Percentiles rank a stretch among this genome's conserved stretches.
These are phyloP conservation scores for Solanum virginianum DNA, from an alignment of 257 asterid genomes.

Conservation along the genomic window DNA sequence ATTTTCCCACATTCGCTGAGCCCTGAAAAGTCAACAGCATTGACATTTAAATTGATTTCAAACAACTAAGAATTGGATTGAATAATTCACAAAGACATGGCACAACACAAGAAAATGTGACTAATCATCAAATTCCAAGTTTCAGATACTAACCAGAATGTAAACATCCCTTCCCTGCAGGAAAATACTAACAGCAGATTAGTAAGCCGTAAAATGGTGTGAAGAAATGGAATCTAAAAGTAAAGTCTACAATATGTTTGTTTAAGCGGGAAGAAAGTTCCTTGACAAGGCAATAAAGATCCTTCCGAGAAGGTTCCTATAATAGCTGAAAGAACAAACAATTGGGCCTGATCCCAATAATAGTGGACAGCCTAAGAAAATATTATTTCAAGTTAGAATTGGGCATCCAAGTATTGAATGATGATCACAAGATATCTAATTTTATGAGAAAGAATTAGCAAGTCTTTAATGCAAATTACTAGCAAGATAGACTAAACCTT, in stretches of 20 bases:
- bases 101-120: not conserved
- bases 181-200: slow-evolving; percentile 6
- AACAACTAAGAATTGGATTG: not conserved
- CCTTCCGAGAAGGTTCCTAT: not conserved
- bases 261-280: not conserved
- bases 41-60: not conserved
- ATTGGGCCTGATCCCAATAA: not conserved
- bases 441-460: not conserved
- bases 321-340: not conserved
- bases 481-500: not conserved
- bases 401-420: not conserved
- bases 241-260: not conserved
- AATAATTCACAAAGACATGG: not conserved
- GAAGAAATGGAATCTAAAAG: slow-evolving; percentile 1
- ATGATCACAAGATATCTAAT: not conserved
- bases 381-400: not conserved
- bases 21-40: slow-evolving; percentile 49
- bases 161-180: slow-evolving; percentile 96
- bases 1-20: slow-evolving; percentile 94
- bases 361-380: not conserved
- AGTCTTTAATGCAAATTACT: not conserved
- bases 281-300: not conserved
- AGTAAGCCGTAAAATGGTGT: not conserved
- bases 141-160: slow-evolving; percentile 60
- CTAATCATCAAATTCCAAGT: not conserved